Conservation (phyloP, 1,139 yeast genomes). For the Ogataea hybrid region DNA sequence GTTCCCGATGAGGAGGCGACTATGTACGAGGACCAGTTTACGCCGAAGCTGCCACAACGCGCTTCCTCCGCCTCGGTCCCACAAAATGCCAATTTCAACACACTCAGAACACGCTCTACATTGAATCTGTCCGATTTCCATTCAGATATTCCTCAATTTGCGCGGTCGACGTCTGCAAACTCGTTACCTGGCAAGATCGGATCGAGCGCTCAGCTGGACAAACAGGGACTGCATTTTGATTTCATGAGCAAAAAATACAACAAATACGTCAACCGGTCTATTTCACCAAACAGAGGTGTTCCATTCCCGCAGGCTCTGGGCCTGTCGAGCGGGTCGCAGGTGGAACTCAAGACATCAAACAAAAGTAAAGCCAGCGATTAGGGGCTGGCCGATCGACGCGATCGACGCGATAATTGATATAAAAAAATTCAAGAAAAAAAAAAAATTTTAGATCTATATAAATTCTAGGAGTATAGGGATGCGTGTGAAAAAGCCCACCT, state of each 20-base stretch:
- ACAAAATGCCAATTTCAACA: conserved; percentile 2
- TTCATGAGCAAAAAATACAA: conserved; percentile 26
- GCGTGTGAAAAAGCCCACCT: conserved; percentile 62
- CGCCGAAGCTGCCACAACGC: conserved; percentile 16
- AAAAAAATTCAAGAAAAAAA: conserved; percentile 3
- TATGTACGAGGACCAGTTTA: conserved; percentile 6
- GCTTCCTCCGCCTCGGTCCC: conserved; percentile 3
- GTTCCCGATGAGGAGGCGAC: conserved; percentile 12
- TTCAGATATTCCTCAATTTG: conserved; percentile 8
- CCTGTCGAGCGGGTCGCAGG: conserved; percentile 17
- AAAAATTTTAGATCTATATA: conserved; percentile 12
- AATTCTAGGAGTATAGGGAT: conserved; percentile 23
- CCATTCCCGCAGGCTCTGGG: conserved; percentile 7
- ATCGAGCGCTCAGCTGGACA: conserved; percentile 7
- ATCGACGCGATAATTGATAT: not conserved
- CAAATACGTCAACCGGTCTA: conserved; percentile 15
- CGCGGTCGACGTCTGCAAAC: conserved; percentile 14
- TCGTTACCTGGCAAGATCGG: conserved; percentile 11
- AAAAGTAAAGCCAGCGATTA: conserved; percentile 18
- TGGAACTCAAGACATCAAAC: conserved; percentile 19
- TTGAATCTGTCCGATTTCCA: conserved; percentile 17
- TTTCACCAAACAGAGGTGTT: conserved; percentile 5
- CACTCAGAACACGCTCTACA: conserved; percentile 22
- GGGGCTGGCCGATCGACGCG: conserved; percentile 3
- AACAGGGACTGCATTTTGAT: conserved; percentile 14